These are phyloP conservation scores for Hypoxylon sp. DNA, from an alignment of 2,329 filamentous ascomycete genomes.

Conservation along the genomic window DNA sequence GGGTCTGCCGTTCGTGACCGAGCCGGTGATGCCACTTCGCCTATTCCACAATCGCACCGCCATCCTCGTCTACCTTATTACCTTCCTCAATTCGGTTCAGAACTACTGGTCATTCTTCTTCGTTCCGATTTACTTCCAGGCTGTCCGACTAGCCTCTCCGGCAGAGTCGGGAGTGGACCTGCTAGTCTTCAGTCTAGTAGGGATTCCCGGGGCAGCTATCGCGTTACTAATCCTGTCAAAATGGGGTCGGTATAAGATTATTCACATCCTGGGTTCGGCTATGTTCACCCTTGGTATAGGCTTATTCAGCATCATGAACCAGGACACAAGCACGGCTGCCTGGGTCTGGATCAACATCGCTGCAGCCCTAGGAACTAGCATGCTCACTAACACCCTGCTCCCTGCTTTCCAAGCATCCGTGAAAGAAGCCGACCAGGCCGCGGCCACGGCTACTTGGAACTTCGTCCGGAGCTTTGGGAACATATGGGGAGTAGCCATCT, in stretches of 20 bases:
- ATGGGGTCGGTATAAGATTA: conserved; percentile 37
- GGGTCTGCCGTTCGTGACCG: conserved; percentile 32
- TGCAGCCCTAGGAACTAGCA: conserved; percentile 49
- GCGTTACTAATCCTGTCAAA: conserved; percentile 42
- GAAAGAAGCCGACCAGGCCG: conserved; percentile 42
- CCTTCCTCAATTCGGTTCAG: conserved; percentile 50
- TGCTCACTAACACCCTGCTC: conserved; percentile 51
- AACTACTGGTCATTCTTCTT: conserved; percentile 51
- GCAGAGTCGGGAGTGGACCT: conserved; percentile 43
- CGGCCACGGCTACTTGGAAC: conserved; percentile 48
- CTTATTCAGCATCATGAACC: conserved; percentile 49
- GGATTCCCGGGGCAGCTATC: conserved; percentile 30
- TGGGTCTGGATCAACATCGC: conserved; percentile 52
- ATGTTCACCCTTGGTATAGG: conserved; percentile 49
- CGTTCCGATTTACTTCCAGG: conserved; percentile 57
- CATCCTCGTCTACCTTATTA: conserved; percentile 44
- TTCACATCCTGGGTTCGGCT: conserved; percentile 42
- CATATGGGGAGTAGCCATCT: conserved; percentile 53
- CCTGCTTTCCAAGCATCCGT: conserved; percentile 51
- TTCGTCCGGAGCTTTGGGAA: conserved; percentile 53
- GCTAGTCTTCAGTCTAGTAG: conserved; percentile 38
- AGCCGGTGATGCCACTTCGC: conserved; percentile 52
- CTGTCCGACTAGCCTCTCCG: conserved; percentile 46
- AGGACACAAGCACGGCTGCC: conserved; percentile 44
- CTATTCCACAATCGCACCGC: conserved; percentile 55